Percentiles rank a stretch among this genome's conserved stretches.
phyloP scores from a whole-genome alignment of 345 rosid species.

The Citrus glauca region DNA sequence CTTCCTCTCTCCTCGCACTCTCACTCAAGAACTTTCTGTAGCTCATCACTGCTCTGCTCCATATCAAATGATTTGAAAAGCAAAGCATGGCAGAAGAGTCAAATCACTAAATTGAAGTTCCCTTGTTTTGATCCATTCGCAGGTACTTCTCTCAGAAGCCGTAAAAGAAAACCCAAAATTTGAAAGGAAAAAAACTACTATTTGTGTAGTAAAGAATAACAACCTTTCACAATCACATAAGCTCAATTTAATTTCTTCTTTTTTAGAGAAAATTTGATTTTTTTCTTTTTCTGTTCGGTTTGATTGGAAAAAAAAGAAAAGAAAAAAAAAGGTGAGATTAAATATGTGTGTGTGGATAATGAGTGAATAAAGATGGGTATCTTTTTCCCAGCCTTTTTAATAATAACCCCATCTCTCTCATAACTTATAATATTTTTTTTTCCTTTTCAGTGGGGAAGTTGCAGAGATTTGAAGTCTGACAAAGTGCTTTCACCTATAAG shows the following conservation, averaged over 20 bases:
- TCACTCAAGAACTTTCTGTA: background rate
- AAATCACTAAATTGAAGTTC: slow-evolving; percentile 30
- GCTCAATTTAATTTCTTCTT: background rate
- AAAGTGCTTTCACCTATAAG: slow-evolving; percentile 24
- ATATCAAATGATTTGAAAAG: slow-evolving; percentile 43
- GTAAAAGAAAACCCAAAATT: slow-evolving; percentile 13
- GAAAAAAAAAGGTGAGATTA: background rate
- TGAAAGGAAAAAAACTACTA: background rate
- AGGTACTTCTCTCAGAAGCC: slow-evolving; percentile 28
- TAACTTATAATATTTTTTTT: slow-evolving; percentile 16
- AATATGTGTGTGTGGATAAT: slow-evolving; percentile 31
- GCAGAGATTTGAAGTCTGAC: slow-evolving; percentile 71
- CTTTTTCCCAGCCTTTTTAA: slow-evolving; percentile 40
- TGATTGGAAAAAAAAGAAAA: background rate
- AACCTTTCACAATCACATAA: background rate
- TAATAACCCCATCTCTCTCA: slow-evolving; percentile 23
- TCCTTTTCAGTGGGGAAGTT: slow-evolving; percentile 42
- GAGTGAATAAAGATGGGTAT: slow-evolving; percentile 45
- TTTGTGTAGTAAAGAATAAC: background rate
- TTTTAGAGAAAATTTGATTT: too few species aligned
- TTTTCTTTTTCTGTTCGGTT: too few species aligned
- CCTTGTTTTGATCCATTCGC: slow-evolving; percentile 37
- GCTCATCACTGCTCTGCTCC: slow-evolving; percentile 12
- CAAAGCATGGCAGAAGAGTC: slow-evolving; percentile 19
- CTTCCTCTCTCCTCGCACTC: too few species aligned